A percentile compares a stretch with the other conserved stretches of the same genome.
These are phyloP conservation scores for Paecilomyces variotii DNA, from an alignment of 2,329 filamentous ascomycete species.

Conservation along the genomic window DNA sequence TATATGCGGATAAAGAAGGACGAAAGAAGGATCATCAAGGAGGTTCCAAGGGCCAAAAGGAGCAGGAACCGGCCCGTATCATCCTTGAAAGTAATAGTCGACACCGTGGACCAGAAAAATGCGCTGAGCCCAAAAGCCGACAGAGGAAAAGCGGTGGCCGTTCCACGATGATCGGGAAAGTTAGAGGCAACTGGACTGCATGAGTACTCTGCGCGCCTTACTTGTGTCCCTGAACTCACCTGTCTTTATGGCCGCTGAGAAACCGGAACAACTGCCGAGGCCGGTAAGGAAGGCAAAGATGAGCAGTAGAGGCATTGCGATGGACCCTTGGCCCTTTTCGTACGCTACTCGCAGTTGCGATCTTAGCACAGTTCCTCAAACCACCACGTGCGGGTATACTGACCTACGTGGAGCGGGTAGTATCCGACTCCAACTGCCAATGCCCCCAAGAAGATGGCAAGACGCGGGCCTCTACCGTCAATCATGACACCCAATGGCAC, in stretches of 20 bases:
- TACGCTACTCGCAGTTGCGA: conserved; percentile 48
- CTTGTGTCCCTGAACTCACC: conserved; percentile 29
- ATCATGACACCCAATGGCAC: conserved; percentile 84
- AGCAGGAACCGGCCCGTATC: conserved; percentile 75
- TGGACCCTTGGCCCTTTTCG: conserved; percentile 54
- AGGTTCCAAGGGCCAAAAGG: conserved; percentile 72
- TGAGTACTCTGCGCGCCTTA: not conserved
- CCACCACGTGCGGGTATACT: conserved; percentile 3
- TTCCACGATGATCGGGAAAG: conserved; percentile 84
- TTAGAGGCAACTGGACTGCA: conserved; percentile 64
- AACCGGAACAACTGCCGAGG: conserved; percentile 83
- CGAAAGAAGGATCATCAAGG: conserved; percentile 62
- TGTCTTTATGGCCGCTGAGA: conserved; percentile 76
- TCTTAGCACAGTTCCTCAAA: conserved; percentile 2
- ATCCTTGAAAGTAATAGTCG: conserved; percentile 69
- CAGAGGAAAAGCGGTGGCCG: conserved; percentile 86
- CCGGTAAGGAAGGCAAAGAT: conserved; percentile 82
- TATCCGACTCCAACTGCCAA: conserved; percentile 70
- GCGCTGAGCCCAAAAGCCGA: conserved; percentile 91
- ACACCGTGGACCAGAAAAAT: conserved; percentile 85
- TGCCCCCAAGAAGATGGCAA: conserved; percentile 68
- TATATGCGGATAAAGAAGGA: conserved; percentile 81
- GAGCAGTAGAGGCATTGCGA: conserved; percentile 55
- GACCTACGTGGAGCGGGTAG: conserved; percentile 65
- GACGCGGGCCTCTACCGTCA: conserved; percentile 71